A percentile compares a stretch with the other conserved stretches of the same genome.
Conservation (phyloP, 2,329 filamentous ascomycete genomes). For the Alternaria arborescens region DNA sequence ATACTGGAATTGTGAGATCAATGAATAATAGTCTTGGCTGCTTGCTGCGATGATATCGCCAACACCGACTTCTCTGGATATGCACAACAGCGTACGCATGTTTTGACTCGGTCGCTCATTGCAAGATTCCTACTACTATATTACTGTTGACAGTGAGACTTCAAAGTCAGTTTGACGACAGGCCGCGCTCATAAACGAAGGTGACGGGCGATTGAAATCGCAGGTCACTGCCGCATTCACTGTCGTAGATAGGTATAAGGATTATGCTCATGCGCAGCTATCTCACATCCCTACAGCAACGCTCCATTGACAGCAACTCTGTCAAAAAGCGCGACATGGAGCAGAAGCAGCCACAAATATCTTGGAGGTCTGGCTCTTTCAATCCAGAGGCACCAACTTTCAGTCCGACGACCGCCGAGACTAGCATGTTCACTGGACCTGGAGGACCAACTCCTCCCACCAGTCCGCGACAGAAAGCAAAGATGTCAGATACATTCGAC, state of each 20-base stretch:
- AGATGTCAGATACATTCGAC: not conserved
- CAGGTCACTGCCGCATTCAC: constrained; percentile 18
- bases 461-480: not conserved
- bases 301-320: not conserved
- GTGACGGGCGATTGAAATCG: constrained; percentile 5
- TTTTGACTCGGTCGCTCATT: not conserved
- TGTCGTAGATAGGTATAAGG: not conserved
- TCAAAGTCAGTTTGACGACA: not conserved
- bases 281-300: not conserved
- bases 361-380: constrained; percentile 12
- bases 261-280: not conserved
- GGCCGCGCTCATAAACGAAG: not conserved
- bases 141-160: not conserved
- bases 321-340: not conserved
- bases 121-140: not conserved
- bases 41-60: not conserved
- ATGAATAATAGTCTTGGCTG: not conserved
- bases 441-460: not conserved
- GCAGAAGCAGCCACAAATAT: not conserved
- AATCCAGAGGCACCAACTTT: constrained; percentile 27
- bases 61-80: not conserved
- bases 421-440: not conserved
- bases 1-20: not conserved
- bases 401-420: constrained; percentile 9
- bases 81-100: not conserved